Evolutionary conservation across 1,139 yeast genomes (phyloP), one percentile per base, ranked within the genome.

Genomic region (Tardiomyces depauwii): DNA sequence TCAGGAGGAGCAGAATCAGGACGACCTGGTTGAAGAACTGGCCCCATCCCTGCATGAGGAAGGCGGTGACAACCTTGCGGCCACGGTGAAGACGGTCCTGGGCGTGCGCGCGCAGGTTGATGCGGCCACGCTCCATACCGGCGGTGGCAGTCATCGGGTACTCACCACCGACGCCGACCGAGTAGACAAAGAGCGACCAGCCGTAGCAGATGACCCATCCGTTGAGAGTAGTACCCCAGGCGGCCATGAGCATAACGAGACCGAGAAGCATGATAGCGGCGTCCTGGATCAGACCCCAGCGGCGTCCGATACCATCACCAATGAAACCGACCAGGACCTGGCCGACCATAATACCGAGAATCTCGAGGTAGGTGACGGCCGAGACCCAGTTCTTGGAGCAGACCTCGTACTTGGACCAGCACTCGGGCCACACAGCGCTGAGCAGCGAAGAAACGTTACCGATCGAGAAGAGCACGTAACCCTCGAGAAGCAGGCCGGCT

Each of bases 81-180:
- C 71, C 71, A 53, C 71, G 65, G 59, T 66, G 69, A 40, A 64
- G 56, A 50, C 67, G 64, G 47, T 65, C 68, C 36, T 61, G 65
- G 39, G 58, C 52, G 40, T 58, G 48, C 42, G 65, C 59, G 25
- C 53, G 46, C 23, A 56, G 53, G 39, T 61, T 55, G 49, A 57
- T 54, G 38, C 58, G 59, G 18, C 64, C 62, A 45, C 57, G 56
- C 55, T 67, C 71, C 65, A 67, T 66, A 48, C 68, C 68, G 42
- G 64, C 57, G 44, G 69, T 65, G 40, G 97, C 91, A 41, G 97
- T 88, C 68, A 91, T 78, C 58, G 98, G 98, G 70, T 91, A 91
- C 71, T 91, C 98, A 76, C 97, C 98, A 72, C 98, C 98, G 60
- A 91, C 93, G 80, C 98, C 98, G 59, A 91, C 74, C 82, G 84